Percentiles rank a stretch among this genome's conserved stretches.
Conservation (phyloP, 2,329 filamentous ascomycete genomes). For the Metarhizium robertsii region DNA sequence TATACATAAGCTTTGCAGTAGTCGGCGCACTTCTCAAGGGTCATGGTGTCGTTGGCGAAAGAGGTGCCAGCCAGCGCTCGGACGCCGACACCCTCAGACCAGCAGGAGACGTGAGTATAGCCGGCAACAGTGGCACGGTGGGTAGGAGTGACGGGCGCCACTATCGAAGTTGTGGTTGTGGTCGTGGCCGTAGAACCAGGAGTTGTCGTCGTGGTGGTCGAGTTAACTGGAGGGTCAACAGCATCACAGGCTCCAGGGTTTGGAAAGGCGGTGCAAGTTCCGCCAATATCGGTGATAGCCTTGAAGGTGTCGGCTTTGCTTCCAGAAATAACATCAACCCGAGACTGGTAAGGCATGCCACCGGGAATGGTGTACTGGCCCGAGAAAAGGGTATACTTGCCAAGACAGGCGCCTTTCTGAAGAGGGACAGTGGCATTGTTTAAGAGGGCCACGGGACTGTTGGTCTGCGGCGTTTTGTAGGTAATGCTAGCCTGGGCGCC, state of each 20-base stretch:
- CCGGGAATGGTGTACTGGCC: slow-evolving; percentile 34
- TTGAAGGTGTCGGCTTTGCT: slow-evolving; percentile 39
- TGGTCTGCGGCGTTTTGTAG: slow-evolving; percentile 31
- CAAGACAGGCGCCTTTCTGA: slow-evolving; percentile 33
- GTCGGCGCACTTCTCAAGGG: slow-evolving; percentile 34
- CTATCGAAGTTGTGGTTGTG: slow-evolving; percentile 18
- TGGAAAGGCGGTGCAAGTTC: slow-evolving; percentile 32
- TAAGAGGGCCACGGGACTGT: slow-evolving; percentile 33
- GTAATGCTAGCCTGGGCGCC: slow-evolving; percentile 33
- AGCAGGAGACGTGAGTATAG: slow-evolving; percentile 37
- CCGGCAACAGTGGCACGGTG: slow-evolving; percentile 31
- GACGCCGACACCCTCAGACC: slow-evolving; percentile 32
- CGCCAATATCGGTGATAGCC: slow-evolving; percentile 32
- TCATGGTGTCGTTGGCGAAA: slow-evolving; percentile 39
- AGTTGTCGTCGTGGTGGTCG: slow-evolving; percentile 9
- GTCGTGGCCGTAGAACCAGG: slow-evolving; percentile 8
- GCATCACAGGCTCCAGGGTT: slow-evolving; percentile 21
- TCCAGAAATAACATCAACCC: slow-evolving; percentile 35
- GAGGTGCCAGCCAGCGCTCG: slow-evolving; percentile 33
- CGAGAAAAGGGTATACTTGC: slow-evolving; percentile 39
- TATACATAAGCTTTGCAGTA: slow-evolving; percentile 38
- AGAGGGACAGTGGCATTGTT: slow-evolving; percentile 28
- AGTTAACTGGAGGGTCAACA: slow-evolving; percentile 9
- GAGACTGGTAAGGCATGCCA: slow-evolving; percentile 32
- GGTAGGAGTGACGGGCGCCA: slow-evolving; percentile 14